phyloP scores from a whole-genome alignment of 2,329 filamentous ascomycete species.

The Fusarium siculi region DNA sequence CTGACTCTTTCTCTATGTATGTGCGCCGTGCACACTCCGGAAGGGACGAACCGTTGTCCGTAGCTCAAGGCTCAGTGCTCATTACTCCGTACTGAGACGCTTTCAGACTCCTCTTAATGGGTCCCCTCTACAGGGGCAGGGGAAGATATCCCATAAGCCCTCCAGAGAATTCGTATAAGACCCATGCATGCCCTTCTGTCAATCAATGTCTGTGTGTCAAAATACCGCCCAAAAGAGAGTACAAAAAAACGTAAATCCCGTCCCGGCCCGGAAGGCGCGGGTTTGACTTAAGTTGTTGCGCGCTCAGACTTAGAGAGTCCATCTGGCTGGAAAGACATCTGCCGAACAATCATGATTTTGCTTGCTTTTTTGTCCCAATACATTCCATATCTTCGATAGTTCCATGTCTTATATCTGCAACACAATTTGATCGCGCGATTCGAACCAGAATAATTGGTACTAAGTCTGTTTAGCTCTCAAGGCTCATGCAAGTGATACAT shows the following conservation, averaged over 20 bases:
- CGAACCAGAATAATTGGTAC: neutral
- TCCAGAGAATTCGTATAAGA: slow-evolving; percentile 9
- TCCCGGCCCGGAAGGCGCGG: slow-evolving; percentile 5
- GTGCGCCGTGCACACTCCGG: slow-evolving; percentile 23
- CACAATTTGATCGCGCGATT: slow-evolving; percentile 3
- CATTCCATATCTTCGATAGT: neutral
- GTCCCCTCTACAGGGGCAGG: neutral
- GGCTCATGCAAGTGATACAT: slow-evolving; percentile 8
- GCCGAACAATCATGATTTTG: slow-evolving; percentile 1
- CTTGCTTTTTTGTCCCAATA: slow-evolving; percentile 7
- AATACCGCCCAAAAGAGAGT: slow-evolving; percentile 10
- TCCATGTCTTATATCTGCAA: slow-evolving; percentile 17
- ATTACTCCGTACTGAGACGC: slow-evolving; percentile 1
- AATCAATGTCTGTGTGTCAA: slow-evolving; percentile 30
- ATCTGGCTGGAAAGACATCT: slow-evolving; percentile 23
- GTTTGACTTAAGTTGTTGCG: slow-evolving; percentile 2
- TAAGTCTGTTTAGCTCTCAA: neutral
- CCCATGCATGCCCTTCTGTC: slow-evolving; percentile 18
- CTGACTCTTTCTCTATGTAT: neutral
- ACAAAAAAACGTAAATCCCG: slow-evolving; percentile 19
- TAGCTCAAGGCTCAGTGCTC: slow-evolving; percentile 12
- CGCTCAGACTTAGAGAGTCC: slow-evolving; percentile 40
- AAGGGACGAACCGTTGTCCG: slow-evolving; percentile 34
- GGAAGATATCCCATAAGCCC: neutral
- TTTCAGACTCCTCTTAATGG: neutral